A percentile compares a stretch with the other conserved stretches of the same genome.
These are phyloP conservation scores for Neophaeococcomyces aloes DNA, from an alignment of 2,329 filamentous ascomycete genomes.

Conservation along the genomic window DNA sequence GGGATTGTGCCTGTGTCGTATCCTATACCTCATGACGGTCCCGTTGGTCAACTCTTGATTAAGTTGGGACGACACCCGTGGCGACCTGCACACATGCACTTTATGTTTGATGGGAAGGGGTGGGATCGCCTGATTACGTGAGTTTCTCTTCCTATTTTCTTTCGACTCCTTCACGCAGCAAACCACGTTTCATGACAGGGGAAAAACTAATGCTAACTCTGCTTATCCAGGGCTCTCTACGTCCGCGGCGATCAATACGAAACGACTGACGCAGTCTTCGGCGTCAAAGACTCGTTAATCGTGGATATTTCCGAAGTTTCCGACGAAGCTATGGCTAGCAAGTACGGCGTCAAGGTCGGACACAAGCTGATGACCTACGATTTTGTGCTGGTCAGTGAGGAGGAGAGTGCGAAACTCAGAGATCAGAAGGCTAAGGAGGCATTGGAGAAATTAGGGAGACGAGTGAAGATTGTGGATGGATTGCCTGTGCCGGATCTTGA, in stretches of 20 bases:
- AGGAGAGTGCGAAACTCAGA: conserved; percentile 56
- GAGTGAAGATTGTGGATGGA: conserved; percentile 64
- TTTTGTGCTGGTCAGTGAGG: conserved; percentile 39
- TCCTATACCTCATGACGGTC: conserved; percentile 73
- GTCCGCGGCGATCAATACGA: conserved; percentile 24
- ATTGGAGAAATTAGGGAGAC: conserved; percentile 54
- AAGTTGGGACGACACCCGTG: conserved; percentile 63
- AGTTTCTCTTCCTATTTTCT: conserved; percentile 27
- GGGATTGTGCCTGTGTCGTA: conserved; percentile 78
- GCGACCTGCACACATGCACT: conserved; percentile 71
- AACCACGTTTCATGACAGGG: not conserved
- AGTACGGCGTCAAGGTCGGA: conserved; percentile 22
- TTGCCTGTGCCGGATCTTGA: conserved; percentile 63
- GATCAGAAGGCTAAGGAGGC: conserved; percentile 58
- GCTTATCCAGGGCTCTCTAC: conserved; percentile 25
- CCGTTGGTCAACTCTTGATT: conserved; percentile 62
- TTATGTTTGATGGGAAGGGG: conserved; percentile 74
- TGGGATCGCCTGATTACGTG: conserved; percentile 77
- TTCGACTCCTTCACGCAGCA: not conserved
- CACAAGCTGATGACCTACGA: conserved; percentile 21
- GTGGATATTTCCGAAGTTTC: conserved; percentile 21
- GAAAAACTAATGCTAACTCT: not conserved
- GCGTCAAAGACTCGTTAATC: conserved; percentile 25
- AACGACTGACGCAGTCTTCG: conserved; percentile 25
- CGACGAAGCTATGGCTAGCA: conserved; percentile 20